phyloP scores from a whole-genome alignment of 2,329 filamentous ascomycete species.

The Aspergillus sp. region DNA sequence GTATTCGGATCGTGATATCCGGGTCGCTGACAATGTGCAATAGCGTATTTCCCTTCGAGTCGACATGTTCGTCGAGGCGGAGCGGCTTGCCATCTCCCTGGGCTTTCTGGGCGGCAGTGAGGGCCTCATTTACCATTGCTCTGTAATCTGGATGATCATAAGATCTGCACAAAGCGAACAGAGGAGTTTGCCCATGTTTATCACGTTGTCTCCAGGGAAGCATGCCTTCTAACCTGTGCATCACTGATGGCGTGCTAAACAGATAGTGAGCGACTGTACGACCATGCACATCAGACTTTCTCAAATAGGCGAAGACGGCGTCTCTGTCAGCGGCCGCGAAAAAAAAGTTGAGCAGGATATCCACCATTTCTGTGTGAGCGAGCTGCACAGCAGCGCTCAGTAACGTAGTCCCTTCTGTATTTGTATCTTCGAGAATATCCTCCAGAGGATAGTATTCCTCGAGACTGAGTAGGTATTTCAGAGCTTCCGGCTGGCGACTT shows the following conservation, averaged over 20 bases:
- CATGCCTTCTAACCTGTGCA: conserved; percentile 70
- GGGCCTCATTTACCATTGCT: conserved; percentile 78
- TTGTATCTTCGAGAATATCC: conserved; percentile 75
- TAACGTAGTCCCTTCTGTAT: conserved; percentile 85
- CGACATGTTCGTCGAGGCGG: conserved; percentile 88
- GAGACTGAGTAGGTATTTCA: conserved; percentile 76
- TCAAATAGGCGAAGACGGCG: conserved; percentile 65
- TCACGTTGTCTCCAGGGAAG: conserved; percentile 89
- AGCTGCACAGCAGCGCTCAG: conserved; percentile 88
- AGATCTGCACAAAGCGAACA: conserved; percentile 91
- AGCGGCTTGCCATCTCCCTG: conserved; percentile 78
- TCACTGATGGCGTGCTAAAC: conserved; percentile 83
- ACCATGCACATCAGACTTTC: conserved; percentile 75
- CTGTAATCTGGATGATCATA: conserved; percentile 90
- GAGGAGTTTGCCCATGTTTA: conserved; percentile 94
- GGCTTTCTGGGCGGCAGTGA: conserved; percentile 68
- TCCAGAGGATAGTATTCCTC: conserved; percentile 70
- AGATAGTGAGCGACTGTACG: conserved; percentile 93
- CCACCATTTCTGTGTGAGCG: conserved; percentile 70
- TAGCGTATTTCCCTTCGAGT: conserved; percentile 88
- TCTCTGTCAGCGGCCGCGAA: conserved; percentile 55
- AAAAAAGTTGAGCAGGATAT: conserved; percentile 71
- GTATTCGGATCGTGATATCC: conserved; percentile 68
- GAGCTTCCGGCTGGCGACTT: conserved; percentile 64
- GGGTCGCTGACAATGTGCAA: conserved; percentile 94